Evolutionary conservation across 805 yeast species (phyloP).

Genomic region (Zygosaccharomyces lentus): DNA sequence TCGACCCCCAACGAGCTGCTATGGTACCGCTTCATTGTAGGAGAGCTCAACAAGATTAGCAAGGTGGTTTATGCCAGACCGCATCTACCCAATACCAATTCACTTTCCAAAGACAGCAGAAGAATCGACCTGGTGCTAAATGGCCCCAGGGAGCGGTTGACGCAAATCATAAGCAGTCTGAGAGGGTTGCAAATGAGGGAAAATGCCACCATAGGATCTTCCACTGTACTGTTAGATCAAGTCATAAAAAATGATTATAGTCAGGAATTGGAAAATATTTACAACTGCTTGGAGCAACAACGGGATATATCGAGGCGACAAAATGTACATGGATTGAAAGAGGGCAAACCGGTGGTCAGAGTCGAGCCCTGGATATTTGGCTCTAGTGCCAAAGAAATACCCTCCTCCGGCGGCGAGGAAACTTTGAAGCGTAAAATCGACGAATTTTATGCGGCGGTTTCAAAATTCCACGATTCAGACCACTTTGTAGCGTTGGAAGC

Average conservation of each 20-base stretch:
- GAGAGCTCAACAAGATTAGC: conserved; percentile 15
- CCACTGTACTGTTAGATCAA: conserved; percentile 4
- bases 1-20: conserved; percentile 15
- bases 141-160: conserved; percentile 8
- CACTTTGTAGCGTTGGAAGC: conserved; percentile 10
- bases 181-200: conserved; percentile 13
- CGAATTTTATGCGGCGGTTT: neutral
- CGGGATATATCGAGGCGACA: conserved; percentile 12
- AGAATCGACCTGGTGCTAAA: conserved; percentile 2
- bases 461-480: neutral
- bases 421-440: neutral
- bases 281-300: conserved; percentile 1
- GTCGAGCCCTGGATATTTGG: conserved; percentile 7
- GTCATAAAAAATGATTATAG: conserved; percentile 3
- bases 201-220: neutral
- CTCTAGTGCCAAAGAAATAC: neutral
- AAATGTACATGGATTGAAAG: neutral
- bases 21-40: conserved; percentile 9
- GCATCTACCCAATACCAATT: conserved; percentile 5
- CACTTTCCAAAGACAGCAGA: neutral
- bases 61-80: conserved; percentile 21
- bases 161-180: conserved; percentile 10
- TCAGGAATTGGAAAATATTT: conserved; percentile 6
- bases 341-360: neutral
- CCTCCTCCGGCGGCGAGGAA: neutral